Percentiles rank a stretch among this genome's conserved stretches.
Evolutionary conservation across 1,284 basidiomycete genomes (phyloP).

Genomic region (Malassezia vespertilionis): DNA sequence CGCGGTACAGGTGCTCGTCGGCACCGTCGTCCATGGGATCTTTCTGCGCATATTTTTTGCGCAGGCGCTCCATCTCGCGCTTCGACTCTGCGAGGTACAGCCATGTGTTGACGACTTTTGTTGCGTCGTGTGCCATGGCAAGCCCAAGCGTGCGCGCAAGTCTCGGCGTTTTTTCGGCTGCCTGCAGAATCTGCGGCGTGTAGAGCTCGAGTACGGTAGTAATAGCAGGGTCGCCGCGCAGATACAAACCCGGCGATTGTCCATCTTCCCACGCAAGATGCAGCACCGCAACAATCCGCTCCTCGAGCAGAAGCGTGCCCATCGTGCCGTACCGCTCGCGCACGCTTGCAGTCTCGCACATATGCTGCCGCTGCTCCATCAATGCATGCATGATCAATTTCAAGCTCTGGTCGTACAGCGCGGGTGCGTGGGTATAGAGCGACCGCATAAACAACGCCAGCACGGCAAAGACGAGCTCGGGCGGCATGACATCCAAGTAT

Average conservation of each 20-base stretch:
- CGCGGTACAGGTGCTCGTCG: background rate
- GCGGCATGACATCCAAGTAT: slow-evolving; percentile 8
- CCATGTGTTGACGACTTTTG: slow-evolving; percentile 9
- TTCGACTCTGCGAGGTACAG: background rate
- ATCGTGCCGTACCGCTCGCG: background rate
- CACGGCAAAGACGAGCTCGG: slow-evolving; percentile 21
- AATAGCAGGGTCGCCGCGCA: slow-evolving; percentile 22
- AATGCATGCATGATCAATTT: slow-evolving; percentile 36
- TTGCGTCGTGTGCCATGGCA: slow-evolving; percentile 9
- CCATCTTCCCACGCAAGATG: slow-evolving; percentile 17
- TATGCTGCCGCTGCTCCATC: slow-evolving; percentile 37
- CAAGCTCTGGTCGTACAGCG: slow-evolving; percentile 26
- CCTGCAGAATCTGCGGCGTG: slow-evolving; percentile 27
- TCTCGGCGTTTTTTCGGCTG: slow-evolving; percentile 13
- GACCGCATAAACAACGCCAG: slow-evolving; percentile 29
- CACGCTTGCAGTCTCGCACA: slow-evolving; percentile 19
- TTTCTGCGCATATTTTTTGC: background rate
- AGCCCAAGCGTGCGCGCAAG: slow-evolving; percentile 11
- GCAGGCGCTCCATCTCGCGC: background rate
- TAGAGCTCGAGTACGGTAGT: slow-evolving; percentile 32
- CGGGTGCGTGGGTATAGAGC: slow-evolving; percentile 15
- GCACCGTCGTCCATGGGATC: background rate
- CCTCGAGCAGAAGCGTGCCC: slow-evolving; percentile 9
- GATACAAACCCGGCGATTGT: slow-evolving; percentile 12
- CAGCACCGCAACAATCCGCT: slow-evolving; percentile 20